These are phyloP conservation scores for Serendipita sp. DNA, from an alignment of 768 basidiomycete genomes.

Conservation along the genomic window DNA sequence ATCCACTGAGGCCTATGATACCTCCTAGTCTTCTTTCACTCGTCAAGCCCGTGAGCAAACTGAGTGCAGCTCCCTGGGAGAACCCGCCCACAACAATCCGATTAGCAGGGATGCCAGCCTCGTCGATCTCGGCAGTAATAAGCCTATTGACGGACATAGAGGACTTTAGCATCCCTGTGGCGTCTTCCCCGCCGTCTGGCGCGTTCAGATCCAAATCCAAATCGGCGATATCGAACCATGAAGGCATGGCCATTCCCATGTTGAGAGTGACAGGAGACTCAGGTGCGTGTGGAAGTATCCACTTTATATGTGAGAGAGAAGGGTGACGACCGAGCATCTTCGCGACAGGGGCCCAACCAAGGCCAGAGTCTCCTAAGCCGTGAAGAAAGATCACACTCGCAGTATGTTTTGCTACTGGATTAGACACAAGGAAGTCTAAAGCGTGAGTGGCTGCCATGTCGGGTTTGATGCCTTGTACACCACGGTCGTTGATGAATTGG, in stretches of 20 bases:
- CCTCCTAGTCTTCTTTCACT: conserved; percentile 54
- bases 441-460: conserved; percentile 1
- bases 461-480: too few relatives aligned
- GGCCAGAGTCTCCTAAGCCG: conserved; percentile 62
- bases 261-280: conserved; percentile 56
- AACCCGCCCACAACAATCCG: conserved; percentile 81
- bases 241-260: conserved; percentile 55
- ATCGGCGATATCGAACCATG: conserved; percentile 32
- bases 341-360: conserved; percentile 66
- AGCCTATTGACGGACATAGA: conserved; percentile 45
- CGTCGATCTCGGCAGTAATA: conserved; percentile 56
- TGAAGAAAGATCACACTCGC: conserved; percentile 84
- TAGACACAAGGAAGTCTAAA: conserved; percentile 37
- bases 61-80: conserved; percentile 70
- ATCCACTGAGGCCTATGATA: conserved; percentile 57
- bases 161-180: conserved; percentile 55
- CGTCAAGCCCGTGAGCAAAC: conserved; percentile 58
- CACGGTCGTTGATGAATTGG: too few relatives aligned
- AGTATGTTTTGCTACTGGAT: conserved; percentile 48
- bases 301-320: conserved; percentile 62
- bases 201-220: conserved; percentile 11
- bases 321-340: conserved; percentile 42
- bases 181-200: conserved; percentile 38
- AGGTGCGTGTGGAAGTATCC: conserved; percentile 73
- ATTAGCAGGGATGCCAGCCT: conserved; percentile 42